Conservation (phyloP, 305 asterid genomes). For the Striga hermonthica region DNA sequence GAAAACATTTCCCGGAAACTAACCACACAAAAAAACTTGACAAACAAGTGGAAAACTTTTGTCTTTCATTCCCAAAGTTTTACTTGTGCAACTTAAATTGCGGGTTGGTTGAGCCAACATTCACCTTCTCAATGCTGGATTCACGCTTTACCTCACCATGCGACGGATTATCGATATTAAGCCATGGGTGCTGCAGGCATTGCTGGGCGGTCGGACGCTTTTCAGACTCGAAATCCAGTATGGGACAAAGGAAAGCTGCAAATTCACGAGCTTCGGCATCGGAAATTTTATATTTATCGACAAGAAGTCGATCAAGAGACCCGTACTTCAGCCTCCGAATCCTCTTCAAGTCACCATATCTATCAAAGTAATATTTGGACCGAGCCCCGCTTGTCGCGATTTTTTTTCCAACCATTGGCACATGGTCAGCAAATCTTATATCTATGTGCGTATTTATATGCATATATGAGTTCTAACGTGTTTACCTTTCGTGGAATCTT, state of each 20-base stretch:
- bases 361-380: constrained; percentile 74
- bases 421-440: constrained; percentile 19
- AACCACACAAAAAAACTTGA: constrained; percentile 37
- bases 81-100: constrained; percentile 59
- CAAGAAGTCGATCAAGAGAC: constrained; percentile 57
- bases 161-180: constrained; percentile 33
- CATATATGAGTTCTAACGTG: background rate
- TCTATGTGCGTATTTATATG: background rate
- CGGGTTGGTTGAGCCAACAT: constrained; percentile 51
- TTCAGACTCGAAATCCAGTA: constrained; percentile 74
- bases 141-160: constrained; percentile 41
- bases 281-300: constrained; percentile 55
- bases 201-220: constrained; percentile 76
- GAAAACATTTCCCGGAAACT: constrained; percentile 9
- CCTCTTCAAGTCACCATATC: constrained; percentile 84
- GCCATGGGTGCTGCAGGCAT: constrained; percentile 76
- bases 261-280: constrained; percentile 58
- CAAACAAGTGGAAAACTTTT: constrained; percentile 32
- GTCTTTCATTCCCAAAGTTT: constrained; percentile 28
- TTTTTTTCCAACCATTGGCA: constrained; percentile 36
- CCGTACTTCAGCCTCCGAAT: constrained; percentile 65
- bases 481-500: constrained; percentile 79
- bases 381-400: constrained; percentile 64
- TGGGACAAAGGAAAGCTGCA: constrained; percentile 57
- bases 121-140: constrained; percentile 48